phyloP scores from a whole-genome alignment of 2,329 filamentous ascomycete genomes.

The Westerdykella sp. region DNA sequence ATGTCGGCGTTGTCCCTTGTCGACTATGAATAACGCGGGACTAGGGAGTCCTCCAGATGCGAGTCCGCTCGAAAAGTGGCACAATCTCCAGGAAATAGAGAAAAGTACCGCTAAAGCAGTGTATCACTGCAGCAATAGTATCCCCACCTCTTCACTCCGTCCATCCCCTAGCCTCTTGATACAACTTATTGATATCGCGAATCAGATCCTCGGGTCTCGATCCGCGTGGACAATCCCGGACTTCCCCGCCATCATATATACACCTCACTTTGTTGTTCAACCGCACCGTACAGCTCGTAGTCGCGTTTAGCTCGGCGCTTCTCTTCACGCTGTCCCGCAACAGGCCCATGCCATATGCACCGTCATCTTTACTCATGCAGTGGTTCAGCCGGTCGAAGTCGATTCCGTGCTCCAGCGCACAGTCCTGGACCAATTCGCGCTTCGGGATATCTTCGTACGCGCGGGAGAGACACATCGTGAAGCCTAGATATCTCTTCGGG shows the following conservation, averaged over 20 bases:
- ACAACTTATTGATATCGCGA: conserved; percentile 67
- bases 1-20: too few relatives aligned
- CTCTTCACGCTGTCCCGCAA: conserved; percentile 62
- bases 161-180: conserved; percentile 33
- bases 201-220: conserved; percentile 65
- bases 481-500: conserved; percentile 83
- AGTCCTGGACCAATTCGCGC: conserved; percentile 72
- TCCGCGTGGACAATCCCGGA: conserved; percentile 71
- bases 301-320: conserved; percentile 46
- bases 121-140: background rate
- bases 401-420: conserved; percentile 84
- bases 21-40: too few relatives aligned
- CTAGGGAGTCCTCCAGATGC: too few relatives aligned
- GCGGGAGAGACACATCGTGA: conserved; percentile 79
- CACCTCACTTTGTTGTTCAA: conserved; percentile 77
- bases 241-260: conserved; percentile 70
- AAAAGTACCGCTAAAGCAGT: too few relatives aligned
- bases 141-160: conserved; percentile 12
- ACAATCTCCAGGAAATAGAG: too few relatives aligned
- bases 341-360: conserved; percentile 62
- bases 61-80: too few relatives aligned
- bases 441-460: conserved; percentile 74
- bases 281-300: conserved; percentile 48
- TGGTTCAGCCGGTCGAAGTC: conserved; percentile 75
- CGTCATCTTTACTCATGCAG: conserved; percentile 72